Conservation (phyloP, 768 basidiomycete genomes). For the Russula sp. region DNA sequence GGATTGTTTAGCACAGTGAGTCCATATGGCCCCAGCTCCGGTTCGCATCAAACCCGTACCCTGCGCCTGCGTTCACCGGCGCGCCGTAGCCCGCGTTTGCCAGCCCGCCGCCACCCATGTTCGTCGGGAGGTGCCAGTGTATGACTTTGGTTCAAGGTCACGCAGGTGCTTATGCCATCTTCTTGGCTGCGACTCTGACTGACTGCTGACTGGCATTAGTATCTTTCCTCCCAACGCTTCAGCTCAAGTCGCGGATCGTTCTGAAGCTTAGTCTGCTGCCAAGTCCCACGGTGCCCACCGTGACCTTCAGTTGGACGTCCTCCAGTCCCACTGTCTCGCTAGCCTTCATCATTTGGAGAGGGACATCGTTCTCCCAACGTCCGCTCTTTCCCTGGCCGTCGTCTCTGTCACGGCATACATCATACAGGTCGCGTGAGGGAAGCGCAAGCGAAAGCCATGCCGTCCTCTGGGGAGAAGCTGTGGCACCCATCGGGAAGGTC, state of each 20-base stretch:
- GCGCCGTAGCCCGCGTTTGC: too few relatives aligned
- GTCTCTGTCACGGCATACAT: conserved; percentile 11
- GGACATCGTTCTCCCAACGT: not conserved
- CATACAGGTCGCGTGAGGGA: conserved; percentile 31
- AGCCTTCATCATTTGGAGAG: conserved; percentile 14
- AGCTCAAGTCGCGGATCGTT: not conserved
- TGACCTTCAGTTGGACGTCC: not conserved
- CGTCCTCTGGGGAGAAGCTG: conserved; percentile 46
- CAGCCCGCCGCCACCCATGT: too few relatives aligned
- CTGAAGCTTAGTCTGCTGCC: conserved; percentile 15
- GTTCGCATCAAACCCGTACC: too few relatives aligned
- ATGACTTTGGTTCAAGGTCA: conserved; percentile 37
- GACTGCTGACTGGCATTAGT: not conserved
- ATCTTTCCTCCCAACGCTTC: not conserved
- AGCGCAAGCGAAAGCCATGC: conserved; percentile 28
- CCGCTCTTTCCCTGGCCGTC: not conserved
- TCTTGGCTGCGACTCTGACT: not conserved
- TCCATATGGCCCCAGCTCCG: too few relatives aligned
- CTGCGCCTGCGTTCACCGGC: too few relatives aligned
- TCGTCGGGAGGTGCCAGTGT: conserved; percentile 48
- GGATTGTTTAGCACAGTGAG: too few relatives aligned
- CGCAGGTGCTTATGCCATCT: conserved; percentile 21
- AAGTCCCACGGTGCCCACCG: conserved; percentile 5
- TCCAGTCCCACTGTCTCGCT: conserved; percentile 15
- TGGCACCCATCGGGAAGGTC: conserved; percentile 41